phyloP scores from a whole-genome alignment of 1,284 basidiomycete species.

The Boletus semigastroideus region DNA sequence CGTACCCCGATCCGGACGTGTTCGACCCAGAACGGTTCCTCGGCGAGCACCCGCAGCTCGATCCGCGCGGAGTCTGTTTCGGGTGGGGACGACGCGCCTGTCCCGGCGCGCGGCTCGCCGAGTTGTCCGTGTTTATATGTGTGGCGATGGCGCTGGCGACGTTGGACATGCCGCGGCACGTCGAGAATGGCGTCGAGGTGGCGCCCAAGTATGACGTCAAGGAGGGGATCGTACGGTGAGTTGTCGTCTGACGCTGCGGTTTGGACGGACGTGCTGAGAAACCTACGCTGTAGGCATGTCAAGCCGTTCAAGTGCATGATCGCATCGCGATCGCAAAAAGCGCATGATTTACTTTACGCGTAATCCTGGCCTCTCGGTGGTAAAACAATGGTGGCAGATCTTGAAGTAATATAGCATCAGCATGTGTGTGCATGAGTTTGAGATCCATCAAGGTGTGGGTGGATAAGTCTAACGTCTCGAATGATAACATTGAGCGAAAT shows the following conservation, averaged over 20 bases:
- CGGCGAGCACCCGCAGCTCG: constrained; percentile 5
- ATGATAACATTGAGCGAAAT: no score
- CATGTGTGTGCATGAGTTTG: no score
- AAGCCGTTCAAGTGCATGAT: constrained; percentile 20
- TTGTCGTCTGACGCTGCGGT: not conserved
- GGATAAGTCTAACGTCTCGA: no score
- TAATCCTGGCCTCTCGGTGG: not conserved
- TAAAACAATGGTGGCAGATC: not conserved
- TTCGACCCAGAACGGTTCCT: constrained; percentile 23
- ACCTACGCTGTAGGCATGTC: constrained; percentile 3
- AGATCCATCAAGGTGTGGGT: no score
- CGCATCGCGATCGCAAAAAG: constrained; percentile 3
- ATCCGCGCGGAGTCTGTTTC: constrained; percentile 15
- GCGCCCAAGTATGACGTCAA: constrained; percentile 6
- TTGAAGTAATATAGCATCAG: no score
- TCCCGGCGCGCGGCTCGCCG: constrained; percentile 13
- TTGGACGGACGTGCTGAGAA: not conserved
- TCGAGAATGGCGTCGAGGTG: constrained; percentile 9
- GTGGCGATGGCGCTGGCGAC: constrained; percentile 18
- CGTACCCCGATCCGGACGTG: constrained; percentile 10
- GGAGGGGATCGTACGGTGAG: constrained; percentile 9
- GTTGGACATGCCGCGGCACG: constrained; percentile 10
- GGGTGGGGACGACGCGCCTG: constrained; percentile 20
- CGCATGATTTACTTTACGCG: not conserved
- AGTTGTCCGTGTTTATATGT: constrained; percentile 14